Base-by-base conservation (phyloP, 75 land plant genomes). In the Larix kaempferi region DNA sequence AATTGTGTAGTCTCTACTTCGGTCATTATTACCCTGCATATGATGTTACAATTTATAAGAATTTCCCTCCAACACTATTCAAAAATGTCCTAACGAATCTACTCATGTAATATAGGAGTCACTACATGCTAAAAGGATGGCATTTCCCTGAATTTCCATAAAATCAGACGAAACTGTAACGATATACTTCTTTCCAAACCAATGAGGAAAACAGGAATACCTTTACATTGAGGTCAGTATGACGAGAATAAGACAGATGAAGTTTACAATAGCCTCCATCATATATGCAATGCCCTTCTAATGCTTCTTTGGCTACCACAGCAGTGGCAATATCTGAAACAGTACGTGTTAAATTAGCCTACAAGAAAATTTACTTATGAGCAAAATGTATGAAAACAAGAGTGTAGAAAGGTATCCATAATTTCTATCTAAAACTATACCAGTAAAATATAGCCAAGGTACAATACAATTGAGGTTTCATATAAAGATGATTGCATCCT, bases 251-350 rank as follows among this genome's bases (percentile, higher is more conserved):
- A 71, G 96, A 79, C 19, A 94, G 86, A 66, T 89, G 94, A 74
- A 91, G 89, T 82, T 89, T 94, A 83, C 96, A 94, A 86, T 82
- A 94, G 37, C 96, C 96, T 75, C 96, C 96, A 77, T 93, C 96
- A 83, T 94, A 91, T n/a, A 94, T 91, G 80, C 96, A 88, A 78
- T 94, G 96, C 21, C 96, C 96, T 80, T 91, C 94, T 59, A 94
- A 77, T 23, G 96, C 88, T 82, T 88, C 89, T 83, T 89, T 94
- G 3, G 96, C 96, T 72, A 84, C 82, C 62, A 88, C 82, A 21
- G 96, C 94, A 14, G 87, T 91, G 29, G 78, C 75, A 61, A 89
- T 86, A 85, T 91, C 96, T 91, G 86, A 39, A 61, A 57, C 14
- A 49, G 56, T 6, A 39, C 4, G 57, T 49, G 54, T 69, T 22